Evolutionary conservation across 306 rosid species (phyloP).

Genomic region (Glycine tomentella): DNA sequence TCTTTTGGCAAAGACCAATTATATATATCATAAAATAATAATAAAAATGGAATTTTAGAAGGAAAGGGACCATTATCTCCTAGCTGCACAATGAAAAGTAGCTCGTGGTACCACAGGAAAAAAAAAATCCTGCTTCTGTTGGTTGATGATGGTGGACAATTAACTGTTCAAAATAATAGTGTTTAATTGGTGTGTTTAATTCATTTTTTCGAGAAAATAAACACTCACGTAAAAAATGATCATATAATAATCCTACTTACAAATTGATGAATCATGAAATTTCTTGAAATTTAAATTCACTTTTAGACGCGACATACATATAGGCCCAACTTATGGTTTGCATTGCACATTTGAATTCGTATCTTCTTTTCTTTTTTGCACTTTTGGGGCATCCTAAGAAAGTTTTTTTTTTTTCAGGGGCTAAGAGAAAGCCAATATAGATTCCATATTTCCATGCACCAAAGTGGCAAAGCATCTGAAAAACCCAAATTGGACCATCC

Average conservation of each 20-base stretch:
- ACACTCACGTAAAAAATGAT: background rate
- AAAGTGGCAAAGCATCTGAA: background rate
- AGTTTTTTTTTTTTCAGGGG: conserved; percentile 39
- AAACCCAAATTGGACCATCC: too few relatives aligned
- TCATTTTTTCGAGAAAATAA: too few relatives aligned
- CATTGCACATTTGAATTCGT: background rate
- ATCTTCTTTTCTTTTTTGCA: background rate
- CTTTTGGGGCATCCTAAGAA: conserved; percentile 40
- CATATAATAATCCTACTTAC: conserved; percentile 1
- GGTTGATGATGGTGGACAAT: background rate
- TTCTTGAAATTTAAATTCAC: conserved; percentile 12
- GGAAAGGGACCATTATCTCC: conserved; percentile 11
- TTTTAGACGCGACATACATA: background rate
- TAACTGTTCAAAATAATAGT: background rate
- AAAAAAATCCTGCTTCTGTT: background rate
- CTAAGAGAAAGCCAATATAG: conserved; percentile 14
- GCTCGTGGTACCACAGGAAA: background rate
- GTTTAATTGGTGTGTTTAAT: background rate
- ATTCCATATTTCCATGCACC: conserved; percentile 29
- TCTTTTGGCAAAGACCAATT: background rate
- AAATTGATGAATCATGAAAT: background rate
- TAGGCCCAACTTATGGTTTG: background rate
- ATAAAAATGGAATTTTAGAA: too few relatives aligned
- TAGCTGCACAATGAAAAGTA: conserved; percentile 12
- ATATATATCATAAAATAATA: background rate